Conservation (phyloP, 345 rosid genomes). For the Brassica carinata region DNA sequence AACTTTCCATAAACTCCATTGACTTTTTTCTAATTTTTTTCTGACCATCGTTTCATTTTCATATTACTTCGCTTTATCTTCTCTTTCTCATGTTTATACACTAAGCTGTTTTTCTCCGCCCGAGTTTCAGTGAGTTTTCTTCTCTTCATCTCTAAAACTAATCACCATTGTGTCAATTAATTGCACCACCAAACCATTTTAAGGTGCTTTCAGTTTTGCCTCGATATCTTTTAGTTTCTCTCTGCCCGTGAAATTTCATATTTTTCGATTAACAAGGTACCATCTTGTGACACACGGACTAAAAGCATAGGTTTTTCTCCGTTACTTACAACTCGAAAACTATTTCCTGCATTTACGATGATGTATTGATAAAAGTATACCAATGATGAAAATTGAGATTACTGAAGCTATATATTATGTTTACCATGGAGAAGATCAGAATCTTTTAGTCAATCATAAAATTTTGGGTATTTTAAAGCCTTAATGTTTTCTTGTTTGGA, state of each 20-base stretch:
- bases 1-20: constrained; percentile 23
- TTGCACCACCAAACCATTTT: constrained; percentile 4
- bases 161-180: constrained; percentile 20
- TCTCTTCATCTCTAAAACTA: constrained; percentile 10
- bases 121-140: constrained; percentile 11
- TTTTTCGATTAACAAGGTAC: neutral
- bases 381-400: neutral
- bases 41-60: constrained; percentile 9
- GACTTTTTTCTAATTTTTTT: neutral
- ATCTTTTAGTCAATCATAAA: neutral
- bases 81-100: constrained; percentile 12
- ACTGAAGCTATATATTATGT: neutral
- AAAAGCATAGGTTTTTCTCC: constrained; percentile 17
- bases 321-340: constrained; percentile 13
- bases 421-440: constrained; percentile 21
- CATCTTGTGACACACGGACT: constrained; percentile 30
- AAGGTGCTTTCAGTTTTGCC: neutral
- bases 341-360: constrained; percentile 33
- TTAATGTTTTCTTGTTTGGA: neutral
- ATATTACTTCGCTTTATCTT: neutral
- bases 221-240: neutral
- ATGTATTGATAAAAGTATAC: neutral
- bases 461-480: constrained; percentile 9
- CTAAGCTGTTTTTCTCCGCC: constrained; percentile 25
- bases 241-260: constrained; percentile 3